phyloP scores from a whole-genome alignment of 108 stramenopile genomes.

The Cyclotella choctawhatcheeana region DNA sequence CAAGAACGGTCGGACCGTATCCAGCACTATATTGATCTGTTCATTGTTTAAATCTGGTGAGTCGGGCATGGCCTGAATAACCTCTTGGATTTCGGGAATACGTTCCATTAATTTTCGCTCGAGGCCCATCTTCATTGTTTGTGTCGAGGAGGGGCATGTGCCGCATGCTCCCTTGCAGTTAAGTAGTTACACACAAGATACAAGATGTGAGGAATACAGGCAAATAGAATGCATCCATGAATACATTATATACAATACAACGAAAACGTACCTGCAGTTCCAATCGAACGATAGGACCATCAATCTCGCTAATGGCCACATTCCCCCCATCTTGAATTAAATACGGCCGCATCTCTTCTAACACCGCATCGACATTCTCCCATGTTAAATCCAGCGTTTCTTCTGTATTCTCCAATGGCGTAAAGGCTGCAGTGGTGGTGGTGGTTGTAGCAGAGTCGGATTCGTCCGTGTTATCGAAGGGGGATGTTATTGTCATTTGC shows the following conservation, averaged over 20 bases:
- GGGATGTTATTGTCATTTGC: constrained; percentile 52
- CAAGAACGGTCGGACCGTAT: constrained; percentile 95
- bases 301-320: constrained; percentile 92
- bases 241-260: neutral
- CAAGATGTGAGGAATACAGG: too few relatives aligned
- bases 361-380: constrained; percentile 94
- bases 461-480: constrained; percentile 43
- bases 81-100: constrained; percentile 98
- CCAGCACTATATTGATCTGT: constrained; percentile 85
- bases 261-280: constrained; percentile 79
- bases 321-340: constrained; percentile 93
- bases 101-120: constrained; percentile 87
- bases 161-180: constrained; percentile 93
- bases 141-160: constrained; percentile 93
- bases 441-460: constrained; percentile 11
- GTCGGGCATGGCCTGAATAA: constrained; percentile 93
- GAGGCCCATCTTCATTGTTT: constrained; percentile 99
- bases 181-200: too few relatives aligned
- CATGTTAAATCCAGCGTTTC: constrained; percentile 90
- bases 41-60: constrained; percentile 83
- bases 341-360: constrained; percentile 94
- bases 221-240: too few relatives aligned
- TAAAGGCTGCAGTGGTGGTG: constrained; percentile 23
- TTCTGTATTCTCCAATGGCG: constrained; percentile 35
- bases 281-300: constrained; percentile 94